These are phyloP conservation scores for Acacia melanoxylon DNA, from an alignment of 306 rosid genomes.

Conservation along the genomic window DNA sequence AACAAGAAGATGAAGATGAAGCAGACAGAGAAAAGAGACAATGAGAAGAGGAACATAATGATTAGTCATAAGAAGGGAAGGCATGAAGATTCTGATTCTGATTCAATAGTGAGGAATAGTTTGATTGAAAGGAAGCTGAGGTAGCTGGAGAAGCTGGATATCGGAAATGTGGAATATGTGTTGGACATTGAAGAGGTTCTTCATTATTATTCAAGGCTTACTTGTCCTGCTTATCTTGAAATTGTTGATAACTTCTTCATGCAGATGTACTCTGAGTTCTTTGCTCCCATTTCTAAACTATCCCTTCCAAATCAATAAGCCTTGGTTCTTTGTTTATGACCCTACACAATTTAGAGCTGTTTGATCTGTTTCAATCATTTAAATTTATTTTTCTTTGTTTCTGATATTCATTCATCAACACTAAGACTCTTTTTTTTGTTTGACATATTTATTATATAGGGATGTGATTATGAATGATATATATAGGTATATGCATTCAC, in stretches of 20 bases:
- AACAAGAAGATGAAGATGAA: conserved; percentile 18
- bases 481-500: neutral
- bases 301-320: neutral
- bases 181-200: conserved; percentile 85
- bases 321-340: conserved; percentile 13
- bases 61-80: conserved; percentile 20
- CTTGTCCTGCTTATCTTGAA: conserved; percentile 73
- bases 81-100: conserved; percentile 29
- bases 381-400: neutral
- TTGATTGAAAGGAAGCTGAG: conserved; percentile 67
- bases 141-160: conserved; percentile 74
- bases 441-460: neutral
- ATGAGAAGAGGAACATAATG: conserved; percentile 8
- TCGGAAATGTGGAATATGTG: conserved; percentile 66
- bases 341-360: neutral
- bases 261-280: conserved; percentile 65
- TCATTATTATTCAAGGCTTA: conserved; percentile 82
- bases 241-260: conserved; percentile 79
- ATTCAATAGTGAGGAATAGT: conserved; percentile 19
- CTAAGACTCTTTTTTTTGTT: neutral
- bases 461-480: neutral
- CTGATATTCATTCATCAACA: conserved; percentile 14
- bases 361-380: conserved; percentile 20
- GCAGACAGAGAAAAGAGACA: conserved; percentile 29
- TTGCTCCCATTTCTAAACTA: conserved; percentile 23